These are phyloP conservation scores for Dianthus caryophyllus DNA, from an alignment of 148 eudicot species.

Conservation along the genomic window DNA sequence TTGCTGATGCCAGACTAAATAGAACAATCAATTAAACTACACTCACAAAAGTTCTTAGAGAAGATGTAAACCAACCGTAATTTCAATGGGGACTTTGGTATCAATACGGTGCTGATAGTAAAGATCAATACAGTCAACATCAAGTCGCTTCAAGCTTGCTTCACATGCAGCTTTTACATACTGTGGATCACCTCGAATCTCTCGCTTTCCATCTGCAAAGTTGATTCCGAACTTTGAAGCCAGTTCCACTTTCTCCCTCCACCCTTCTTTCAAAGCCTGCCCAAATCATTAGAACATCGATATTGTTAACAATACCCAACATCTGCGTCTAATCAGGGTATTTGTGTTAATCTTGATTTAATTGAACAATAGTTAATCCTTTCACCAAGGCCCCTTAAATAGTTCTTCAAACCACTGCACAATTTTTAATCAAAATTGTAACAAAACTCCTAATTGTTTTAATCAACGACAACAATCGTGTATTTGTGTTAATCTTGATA, in stretches of 20 bases:
- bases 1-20: not conserved
- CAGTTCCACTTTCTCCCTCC: conserved; percentile 30
- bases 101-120: conserved; percentile 40
- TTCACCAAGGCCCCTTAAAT: not conserved
- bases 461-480: not conserved
- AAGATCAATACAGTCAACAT: conserved; percentile 35
- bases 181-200: conserved; percentile 31
- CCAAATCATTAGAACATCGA: conserved; percentile 13
- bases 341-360: no score
- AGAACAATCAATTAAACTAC: not conserved
- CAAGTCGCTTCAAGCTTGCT: conserved; percentile 37
- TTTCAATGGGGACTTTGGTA: conserved; percentile 35
- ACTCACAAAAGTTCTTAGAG: not conserved
- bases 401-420: not conserved
- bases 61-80: conserved; percentile 23
- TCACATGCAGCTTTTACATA: conserved; percentile 40
- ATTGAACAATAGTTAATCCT: no score
- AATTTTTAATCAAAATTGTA: not conserved
- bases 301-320: not conserved
- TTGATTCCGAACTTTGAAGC: conserved; percentile 30
- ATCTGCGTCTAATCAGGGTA: not conserved
- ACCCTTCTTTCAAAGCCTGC: conserved; percentile 32
- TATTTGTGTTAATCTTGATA: not conserved
- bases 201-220: conserved; percentile 19
- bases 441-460: not conserved